Base-by-base conservation (phyloP, 73 alveolate species). In the Symbiodinium pilosum region DNA sequence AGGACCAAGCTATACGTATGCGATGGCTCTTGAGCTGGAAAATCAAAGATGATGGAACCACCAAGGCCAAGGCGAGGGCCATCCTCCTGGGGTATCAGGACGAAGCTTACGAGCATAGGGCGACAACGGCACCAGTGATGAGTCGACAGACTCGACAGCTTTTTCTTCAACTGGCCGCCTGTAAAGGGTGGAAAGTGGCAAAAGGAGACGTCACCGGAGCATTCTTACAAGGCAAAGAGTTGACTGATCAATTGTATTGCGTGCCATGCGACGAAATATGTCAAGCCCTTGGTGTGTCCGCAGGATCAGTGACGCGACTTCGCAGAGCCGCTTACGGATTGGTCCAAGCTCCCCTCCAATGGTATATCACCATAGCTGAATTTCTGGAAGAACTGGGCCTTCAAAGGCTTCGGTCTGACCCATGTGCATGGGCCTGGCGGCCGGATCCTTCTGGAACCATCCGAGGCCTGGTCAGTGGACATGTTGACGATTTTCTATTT, bases 201-300 rank as follows among this genome's bases (percentile, higher is more conserved):
- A 86, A 86, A n/a, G 84, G 93, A 0, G 93, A 86, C 43, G 93
- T 86, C 54, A 30, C 40, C 12, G 93, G 93, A 1, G 93, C 93
- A 0, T 86, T 86, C 16, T 30, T 86, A 0, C 93, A 86, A 28
- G 93, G 93, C 11, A 44, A 83, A 12, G 32, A 16, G 3, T 87
- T 7, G 1, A 30, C 24, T 0, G 38, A 47, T 4, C 40, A 38
- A 0, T 32, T 87, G 0, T 47, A 52, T 18, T 34, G 75, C n/a
- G 64, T 52, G 30, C 94, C 94, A 0, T 36, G 39, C n/a, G 52
- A 43, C 1, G 94, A 87, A 26, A 87, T 87, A 30, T 87, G 94
- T 26, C 34, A 54, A 12, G 94, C 54, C 0, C 20, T 87, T 28
- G 24, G 28, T 0, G 64, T 87, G 9, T 44, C 54, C 7, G 32